These are phyloP conservation scores for Ogataea methanolica DNA, from an alignment of 805 yeast species.

Conservation along the genomic window DNA sequence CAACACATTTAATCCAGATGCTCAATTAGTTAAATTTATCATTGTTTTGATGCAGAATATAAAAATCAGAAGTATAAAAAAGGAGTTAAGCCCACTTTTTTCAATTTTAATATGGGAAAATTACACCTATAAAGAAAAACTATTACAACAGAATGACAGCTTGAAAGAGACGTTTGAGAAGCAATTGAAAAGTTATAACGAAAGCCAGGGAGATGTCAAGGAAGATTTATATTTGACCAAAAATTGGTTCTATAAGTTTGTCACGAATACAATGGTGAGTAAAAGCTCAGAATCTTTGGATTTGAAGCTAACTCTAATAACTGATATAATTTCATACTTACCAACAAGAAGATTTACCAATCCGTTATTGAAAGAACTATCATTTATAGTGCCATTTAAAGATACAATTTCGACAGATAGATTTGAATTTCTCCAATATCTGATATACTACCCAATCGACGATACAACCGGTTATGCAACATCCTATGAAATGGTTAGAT, in stretches of 20 bases:
- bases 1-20: neutral
- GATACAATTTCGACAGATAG: neutral
- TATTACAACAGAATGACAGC: slow-evolving; percentile 13
- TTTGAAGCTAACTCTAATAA: slow-evolving; percentile 22
- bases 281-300: slow-evolving; percentile 3
- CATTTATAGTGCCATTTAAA: slow-evolving; percentile 16
- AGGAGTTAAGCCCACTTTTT: slow-evolving; percentile 27
- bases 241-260: slow-evolving; percentile 25
- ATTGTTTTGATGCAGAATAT: slow-evolving; percentile 19
- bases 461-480: slow-evolving; percentile 34
- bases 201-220: slow-evolving; percentile 13
- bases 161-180: slow-evolving; percentile 21
- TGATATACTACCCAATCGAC: slow-evolving; percentile 36
- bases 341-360: slow-evolving; percentile 37
- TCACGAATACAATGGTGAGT: slow-evolving; percentile 11
- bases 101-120: slow-evolving; percentile 32
- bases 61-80: slow-evolving; percentile 16
- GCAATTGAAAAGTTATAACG: slow-evolving; percentile 15
- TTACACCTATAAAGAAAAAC: slow-evolving; percentile 11
- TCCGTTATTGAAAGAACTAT: slow-evolving; percentile 26
- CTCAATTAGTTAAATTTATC: slow-evolving; percentile 22
- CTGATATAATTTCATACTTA: slow-evolving; percentile 32
- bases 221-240: slow-evolving; percentile 16
- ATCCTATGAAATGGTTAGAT: slow-evolving; percentile 9
- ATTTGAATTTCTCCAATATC: slow-evolving; percentile 19